Conservation (phyloP, 1,284 basidiomycete species). For the Cystobasidiaceae sp. region DNA sequence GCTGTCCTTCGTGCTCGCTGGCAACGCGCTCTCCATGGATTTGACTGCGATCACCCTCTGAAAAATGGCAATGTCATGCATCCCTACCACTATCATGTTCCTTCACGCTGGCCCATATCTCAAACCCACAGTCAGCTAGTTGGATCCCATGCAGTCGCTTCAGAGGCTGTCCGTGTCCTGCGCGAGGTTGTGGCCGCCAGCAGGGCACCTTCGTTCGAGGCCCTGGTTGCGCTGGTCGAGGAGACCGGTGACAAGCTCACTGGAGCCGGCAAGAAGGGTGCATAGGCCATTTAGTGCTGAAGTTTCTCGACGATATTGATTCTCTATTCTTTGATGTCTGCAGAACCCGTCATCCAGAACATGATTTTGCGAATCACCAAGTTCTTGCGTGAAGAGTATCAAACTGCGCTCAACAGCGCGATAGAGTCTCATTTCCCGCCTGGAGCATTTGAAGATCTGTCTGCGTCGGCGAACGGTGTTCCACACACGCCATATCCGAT, state of each 20-base stretch:
- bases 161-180: slow-evolving; percentile 81
- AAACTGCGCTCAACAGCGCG: slow-evolving; percentile 46
- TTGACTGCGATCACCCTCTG: neutral
- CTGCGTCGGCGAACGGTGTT: slow-evolving; percentile 60
- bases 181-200: slow-evolving; percentile 83
- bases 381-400: slow-evolving; percentile 87
- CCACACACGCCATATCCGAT: slow-evolving; percentile 45
- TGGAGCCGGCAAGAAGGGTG: slow-evolving; percentile 89
- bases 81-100: neutral
- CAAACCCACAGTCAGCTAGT: slow-evolving; percentile 64
- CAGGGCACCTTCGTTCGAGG: slow-evolving; percentile 78
- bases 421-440: slow-evolving; percentile 59
- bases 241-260: slow-evolving; percentile 71
- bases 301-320: neutral
- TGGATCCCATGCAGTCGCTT: slow-evolving; percentile 77
- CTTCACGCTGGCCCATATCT: neutral
- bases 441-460: slow-evolving; percentile 69
- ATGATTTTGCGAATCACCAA: slow-evolving; percentile 86
- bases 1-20: too few relatives aligned
- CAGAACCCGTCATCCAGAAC: slow-evolving; percentile 90
- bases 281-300: slow-evolving; percentile 26
- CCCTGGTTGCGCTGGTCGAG: slow-evolving; percentile 74
- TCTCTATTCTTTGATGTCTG: neutral
- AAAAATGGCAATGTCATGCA: neutral
- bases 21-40: too few relatives aligned